Conservation (phyloP, 2,329 filamentous ascomycete species). For the Botryotinia convoluta region DNA sequence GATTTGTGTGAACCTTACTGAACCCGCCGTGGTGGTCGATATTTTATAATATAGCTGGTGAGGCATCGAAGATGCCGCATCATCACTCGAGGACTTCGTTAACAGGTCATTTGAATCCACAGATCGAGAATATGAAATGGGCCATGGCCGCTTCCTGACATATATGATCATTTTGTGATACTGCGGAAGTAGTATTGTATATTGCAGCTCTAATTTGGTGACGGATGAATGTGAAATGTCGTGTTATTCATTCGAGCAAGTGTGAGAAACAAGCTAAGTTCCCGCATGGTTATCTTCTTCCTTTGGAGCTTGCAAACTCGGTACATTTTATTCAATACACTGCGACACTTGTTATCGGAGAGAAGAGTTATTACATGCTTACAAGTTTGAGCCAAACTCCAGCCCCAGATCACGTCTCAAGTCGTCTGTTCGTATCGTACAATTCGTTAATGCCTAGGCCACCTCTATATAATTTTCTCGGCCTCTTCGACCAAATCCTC, state of each 20-base stretch:
- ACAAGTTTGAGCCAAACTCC: neutral
- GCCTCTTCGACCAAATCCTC: constrained; percentile 86
- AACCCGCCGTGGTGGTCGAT: neutral
- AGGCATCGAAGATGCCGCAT: neutral
- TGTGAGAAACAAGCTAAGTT: neutral
- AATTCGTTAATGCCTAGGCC: neutral
- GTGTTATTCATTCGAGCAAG: neutral
- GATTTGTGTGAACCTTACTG: neutral
- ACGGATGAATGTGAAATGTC: neutral
- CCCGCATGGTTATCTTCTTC: neutral
- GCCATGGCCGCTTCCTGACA: neutral
- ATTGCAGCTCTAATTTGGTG: neutral
- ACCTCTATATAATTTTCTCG: constrained; percentile 64
- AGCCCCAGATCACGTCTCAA: neutral
- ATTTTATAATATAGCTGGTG: neutral
- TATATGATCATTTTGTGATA: neutral
- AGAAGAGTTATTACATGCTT: neutral
- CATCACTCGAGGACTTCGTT: neutral
- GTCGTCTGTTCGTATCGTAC: neutral
- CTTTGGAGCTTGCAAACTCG: neutral
- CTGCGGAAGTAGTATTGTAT: neutral
- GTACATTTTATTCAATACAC: neutral
- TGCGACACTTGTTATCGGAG: neutral
- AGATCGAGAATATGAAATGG: neutral
- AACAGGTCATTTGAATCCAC: neutral